These are phyloP conservation scores for Aspergillus funiculosus DNA, from an alignment of 495 filamentous ascomycete species.

Conservation along the genomic window DNA sequence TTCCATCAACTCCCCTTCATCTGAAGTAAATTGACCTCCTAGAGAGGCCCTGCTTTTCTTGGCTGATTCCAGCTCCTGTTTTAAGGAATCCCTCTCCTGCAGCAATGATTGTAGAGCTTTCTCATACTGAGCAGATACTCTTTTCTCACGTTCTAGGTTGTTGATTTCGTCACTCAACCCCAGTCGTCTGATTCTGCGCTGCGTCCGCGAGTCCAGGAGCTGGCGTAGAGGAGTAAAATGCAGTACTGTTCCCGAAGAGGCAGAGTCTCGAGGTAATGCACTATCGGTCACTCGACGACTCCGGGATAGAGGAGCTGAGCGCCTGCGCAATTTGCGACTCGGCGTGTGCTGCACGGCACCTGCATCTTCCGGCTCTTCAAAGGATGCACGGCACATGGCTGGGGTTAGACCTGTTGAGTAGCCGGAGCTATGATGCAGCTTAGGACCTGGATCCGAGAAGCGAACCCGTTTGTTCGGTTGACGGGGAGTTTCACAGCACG, in stretches of 20 bases:
- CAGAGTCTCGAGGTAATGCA: conserved; percentile 25
- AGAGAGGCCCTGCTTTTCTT: conserved; percentile 30
- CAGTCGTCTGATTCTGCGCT: conserved; percentile 62
- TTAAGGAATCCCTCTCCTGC: conserved; percentile 40
- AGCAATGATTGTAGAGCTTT: conserved; percentile 42
- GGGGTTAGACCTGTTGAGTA: conserved; percentile 64
- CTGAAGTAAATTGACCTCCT: conserved; percentile 21
- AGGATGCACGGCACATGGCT: conserved; percentile 53
- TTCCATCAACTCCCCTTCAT: conserved; percentile 22
- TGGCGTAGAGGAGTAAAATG: conserved; percentile 67
- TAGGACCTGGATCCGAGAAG: conserved; percentile 65
- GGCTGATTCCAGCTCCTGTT: conserved; percentile 44
- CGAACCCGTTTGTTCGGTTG: conserved; percentile 58
- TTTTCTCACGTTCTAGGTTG: conserved; percentile 53
- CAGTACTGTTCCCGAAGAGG: conserved; percentile 33
- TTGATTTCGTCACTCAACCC: conserved; percentile 74
- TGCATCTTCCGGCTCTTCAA: conserved; percentile 22
- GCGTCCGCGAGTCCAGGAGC: conserved; percentile 63
- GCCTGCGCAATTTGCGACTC: conserved; percentile 37
- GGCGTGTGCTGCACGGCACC: conserved; percentile 31
- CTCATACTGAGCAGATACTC: conserved; percentile 41
- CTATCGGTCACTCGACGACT: conserved; percentile 22
- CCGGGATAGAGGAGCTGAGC: conserved; percentile 29
- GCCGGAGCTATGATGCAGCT: conserved; percentile 23
- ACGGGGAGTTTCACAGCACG: conserved; percentile 23